A percentile compares a stretch with the other conserved stretches of the same genome.
Conservation (phyloP, 202 grass and related monocot genomes). For the Alloteropsis angusta region DNA sequence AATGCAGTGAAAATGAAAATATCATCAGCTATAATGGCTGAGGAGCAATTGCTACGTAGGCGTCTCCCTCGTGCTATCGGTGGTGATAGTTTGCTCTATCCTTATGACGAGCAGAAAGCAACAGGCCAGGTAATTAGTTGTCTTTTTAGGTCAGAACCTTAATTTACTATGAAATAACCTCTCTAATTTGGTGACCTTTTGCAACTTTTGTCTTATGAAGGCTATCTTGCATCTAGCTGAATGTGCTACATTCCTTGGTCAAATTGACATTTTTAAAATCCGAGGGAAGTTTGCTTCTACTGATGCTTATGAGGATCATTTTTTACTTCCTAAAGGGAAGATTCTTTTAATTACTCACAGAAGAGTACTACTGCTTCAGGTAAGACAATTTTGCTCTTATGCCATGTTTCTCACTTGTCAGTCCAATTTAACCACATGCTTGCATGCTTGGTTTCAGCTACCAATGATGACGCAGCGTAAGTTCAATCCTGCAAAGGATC, state of each 20-base stretch:
- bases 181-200: conserved; percentile 14
- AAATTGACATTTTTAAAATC: conserved; percentile 99
- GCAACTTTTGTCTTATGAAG: conserved; percentile 41
- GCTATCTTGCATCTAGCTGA: conserved; percentile 90
- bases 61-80: conserved; percentile 79
- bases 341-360: conserved; percentile 79
- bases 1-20: conserved; percentile 99
- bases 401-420: not conserved
- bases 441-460: conserved; percentile 42
- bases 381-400: conserved; percentile 21
- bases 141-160: not conserved
- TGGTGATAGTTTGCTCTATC: conserved; percentile 80
- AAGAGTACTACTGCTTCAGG: conserved; percentile 80
- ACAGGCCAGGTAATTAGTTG: conserved; percentile 68
- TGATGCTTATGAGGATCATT: conserved; percentile 97
- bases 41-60: conserved; percentile 75
- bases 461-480: conserved; percentile 79
- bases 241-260: conserved; percentile 85
- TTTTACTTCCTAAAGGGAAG: conserved; percentile 84
- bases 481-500: conserved; percentile 92
- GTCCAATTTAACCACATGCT: conserved; percentile 21
- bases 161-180: conserved; percentile 14
- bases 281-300: conserved; percentile 95
- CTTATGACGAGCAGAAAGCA: conserved; percentile 86
- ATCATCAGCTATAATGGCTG: conserved; percentile 94